These are phyloP conservation scores for Solanum aculeatissimum DNA, from an alignment of 305 asterid species.

Conservation along the genomic window DNA sequence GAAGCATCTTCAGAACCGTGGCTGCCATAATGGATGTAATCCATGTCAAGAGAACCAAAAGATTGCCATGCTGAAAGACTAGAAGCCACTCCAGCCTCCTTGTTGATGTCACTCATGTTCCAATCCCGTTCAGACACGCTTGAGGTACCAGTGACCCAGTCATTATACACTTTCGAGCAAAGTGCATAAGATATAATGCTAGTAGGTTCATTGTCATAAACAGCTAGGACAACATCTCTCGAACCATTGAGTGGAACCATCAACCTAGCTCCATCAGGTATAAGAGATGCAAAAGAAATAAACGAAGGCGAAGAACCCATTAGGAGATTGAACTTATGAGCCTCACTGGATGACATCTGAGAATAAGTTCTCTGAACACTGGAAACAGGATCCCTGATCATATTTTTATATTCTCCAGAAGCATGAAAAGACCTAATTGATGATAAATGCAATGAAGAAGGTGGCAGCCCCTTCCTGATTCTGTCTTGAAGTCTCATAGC, in stretches of 20 bases:
- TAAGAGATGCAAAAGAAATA: constrained; percentile 39
- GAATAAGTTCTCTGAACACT: constrained; percentile 43
- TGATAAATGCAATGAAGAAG: constrained; percentile 47
- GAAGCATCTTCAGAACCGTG: constrained; percentile 47
- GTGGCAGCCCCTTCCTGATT: constrained; percentile 48
- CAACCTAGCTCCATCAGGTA: constrained; percentile 77
- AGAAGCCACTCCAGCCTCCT: constrained; percentile 31
- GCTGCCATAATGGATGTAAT: constrained; percentile 40
- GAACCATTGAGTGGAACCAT: constrained; percentile 41
- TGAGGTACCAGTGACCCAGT: constrained; percentile 37
- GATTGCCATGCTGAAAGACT: constrained; percentile 60
- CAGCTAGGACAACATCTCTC: constrained; percentile 39
- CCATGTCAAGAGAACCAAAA: constrained; percentile 53
- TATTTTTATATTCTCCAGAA: constrained; percentile 65
- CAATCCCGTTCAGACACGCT: constrained; percentile 24
- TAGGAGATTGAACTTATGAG: constrained; percentile 33
- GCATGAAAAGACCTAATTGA: constrained; percentile 70
- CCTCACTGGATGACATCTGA: constrained; percentile 38
- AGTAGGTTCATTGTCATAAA: constrained; percentile 82
- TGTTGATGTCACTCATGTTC: constrained; percentile 20
- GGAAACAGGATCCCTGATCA: constrained; percentile 75
- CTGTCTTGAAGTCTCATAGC: constrained; percentile 73
- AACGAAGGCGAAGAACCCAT: constrained; percentile 28
- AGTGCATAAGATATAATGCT: constrained; percentile 81
- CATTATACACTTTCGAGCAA: constrained; percentile 52